Conservation (phyloP, 176 grass and related monocot species). For the Dactylis glomerata region DNA sequence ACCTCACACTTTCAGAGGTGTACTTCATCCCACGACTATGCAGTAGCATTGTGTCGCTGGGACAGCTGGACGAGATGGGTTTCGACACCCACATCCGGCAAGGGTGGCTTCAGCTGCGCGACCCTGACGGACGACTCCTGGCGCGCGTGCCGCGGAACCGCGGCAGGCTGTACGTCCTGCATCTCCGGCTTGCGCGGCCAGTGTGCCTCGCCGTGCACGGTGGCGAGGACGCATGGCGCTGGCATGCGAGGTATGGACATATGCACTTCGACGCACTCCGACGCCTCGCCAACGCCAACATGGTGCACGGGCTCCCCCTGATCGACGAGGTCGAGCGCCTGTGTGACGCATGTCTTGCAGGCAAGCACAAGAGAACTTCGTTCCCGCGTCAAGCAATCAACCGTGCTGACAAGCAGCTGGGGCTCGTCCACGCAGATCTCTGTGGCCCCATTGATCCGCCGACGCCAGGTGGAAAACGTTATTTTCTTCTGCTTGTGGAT, state of each 20-base stretch:
- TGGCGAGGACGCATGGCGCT: background rate
- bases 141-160: background rate
- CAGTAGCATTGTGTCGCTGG: no score
- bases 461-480: no score
- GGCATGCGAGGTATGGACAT: background rate
- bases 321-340: background rate
- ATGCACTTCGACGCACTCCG: background rate
- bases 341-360: no score
- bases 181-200: background rate
- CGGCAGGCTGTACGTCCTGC: background rate
- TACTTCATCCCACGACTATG: no score
- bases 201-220: background rate
- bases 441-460: background rate
- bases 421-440: background rate
- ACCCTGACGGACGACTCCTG: background rate
- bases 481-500: no score
- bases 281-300: background rate
- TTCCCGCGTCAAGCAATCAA: background rate
- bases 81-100: no score
- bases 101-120: no score
- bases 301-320: background rate
- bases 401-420: background rate
- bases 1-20: no score
- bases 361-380: no score
- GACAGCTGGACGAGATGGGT: no score